Percentiles rank a stretch among this genome's conserved stretches.
Evolutionary conservation across 2,329 filamentous ascomycete genomes (phyloP).

Genomic region (Botrytis porri): DNA sequence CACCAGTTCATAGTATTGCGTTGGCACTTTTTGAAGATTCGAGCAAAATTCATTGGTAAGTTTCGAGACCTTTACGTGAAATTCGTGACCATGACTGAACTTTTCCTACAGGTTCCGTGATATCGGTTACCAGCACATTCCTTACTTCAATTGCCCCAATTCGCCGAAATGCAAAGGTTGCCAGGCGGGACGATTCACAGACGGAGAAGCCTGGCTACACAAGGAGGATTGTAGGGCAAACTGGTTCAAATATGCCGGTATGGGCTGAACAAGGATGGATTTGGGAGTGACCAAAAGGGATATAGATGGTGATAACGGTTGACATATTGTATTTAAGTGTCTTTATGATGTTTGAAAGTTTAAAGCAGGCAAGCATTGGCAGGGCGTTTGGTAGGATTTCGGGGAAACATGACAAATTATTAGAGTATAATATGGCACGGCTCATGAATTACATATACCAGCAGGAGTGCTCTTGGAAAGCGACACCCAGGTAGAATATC

Average conservation of each 20-base stretch:
- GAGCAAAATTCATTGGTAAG: slow-evolving; percentile 88
- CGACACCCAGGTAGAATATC: neutral
- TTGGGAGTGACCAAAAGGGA: neutral
- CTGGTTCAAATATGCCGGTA: slow-evolving; percentile 95
- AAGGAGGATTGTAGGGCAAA: slow-evolving; percentile 92
- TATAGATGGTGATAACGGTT: neutral
- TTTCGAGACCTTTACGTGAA: neutral
- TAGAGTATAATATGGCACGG: slow-evolving; percentile 18
- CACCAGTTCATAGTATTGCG: slow-evolving; percentile 92
- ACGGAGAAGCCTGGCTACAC: slow-evolving; percentile 80
- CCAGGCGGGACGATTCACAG: slow-evolving; percentile 80
- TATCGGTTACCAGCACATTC: slow-evolving; percentile 97
- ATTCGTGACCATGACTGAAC: slow-evolving; percentile 14
- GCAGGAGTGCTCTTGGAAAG: slow-evolving; percentile 9
- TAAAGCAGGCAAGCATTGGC: slow-evolving; percentile 21
- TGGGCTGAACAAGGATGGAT: slow-evolving; percentile 50
- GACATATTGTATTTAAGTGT: slow-evolving; percentile 18
- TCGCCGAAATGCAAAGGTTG: slow-evolving; percentile 90
- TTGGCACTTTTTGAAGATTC: slow-evolving; percentile 89
- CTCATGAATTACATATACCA: slow-evolving; percentile 20
- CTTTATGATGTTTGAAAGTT: slow-evolving; percentile 19
- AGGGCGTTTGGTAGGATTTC: slow-evolving; percentile 20
- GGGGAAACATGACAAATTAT: slow-evolving; percentile 8
- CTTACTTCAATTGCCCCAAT: slow-evolving; percentile 98
- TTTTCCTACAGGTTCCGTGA: slow-evolving; percentile 81